Base-by-base conservation (phyloP, 306 rosid genomes). In the Spatholobus suberectus region DNA sequence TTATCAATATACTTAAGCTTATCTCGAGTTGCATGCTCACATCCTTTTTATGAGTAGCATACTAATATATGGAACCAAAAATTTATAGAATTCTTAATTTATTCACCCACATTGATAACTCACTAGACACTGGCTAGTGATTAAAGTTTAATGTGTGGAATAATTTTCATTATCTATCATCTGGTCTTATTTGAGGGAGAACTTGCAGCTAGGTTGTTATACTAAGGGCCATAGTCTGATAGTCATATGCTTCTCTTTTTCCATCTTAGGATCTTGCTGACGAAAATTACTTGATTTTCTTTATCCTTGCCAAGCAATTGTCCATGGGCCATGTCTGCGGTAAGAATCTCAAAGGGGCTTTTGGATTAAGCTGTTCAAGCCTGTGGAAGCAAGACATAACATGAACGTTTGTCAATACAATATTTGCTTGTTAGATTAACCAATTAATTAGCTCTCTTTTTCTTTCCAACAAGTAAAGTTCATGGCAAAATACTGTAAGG, bases 241-340 rank as follows among this genome's bases (percentile, higher is more conserved):
- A 5, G 1, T 41, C 12, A 41, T 7, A 40, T 67, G 67, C 12
- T n/a, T n/a, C 9, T 12, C 11, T 8, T 46, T 37, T n/a, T 4
- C 41, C 44, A 81, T 73, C 29, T 32, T 14, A 29, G 27, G 40
- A n/a, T 75, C 37, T 63, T 3, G n/a, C 21, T 27, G 32, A 29
- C 32, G 32, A 29, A 29, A 8, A 7, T 41, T 41, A 49, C 35
- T 21, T 8, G 54, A 74, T 15, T 75, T 85, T 90, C 86, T 51
- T 84, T 59, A 92, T 34, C 66, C 80, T 90, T 34, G 90, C 97
- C 87, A 86, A 26, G 75, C 91, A 92, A 24, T 92, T 89, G 76
- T 92, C 97, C 73, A 29, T 34, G 0, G 94, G 97, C 69, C 91
- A 89, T 46, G 89, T 44, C 61, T 92, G 94, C 0, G 97, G 97